Evolutionary conservation across 2,329 filamentous ascomycete species (phyloP).

Genomic region (Hirsutella rhossiliensis): DNA sequence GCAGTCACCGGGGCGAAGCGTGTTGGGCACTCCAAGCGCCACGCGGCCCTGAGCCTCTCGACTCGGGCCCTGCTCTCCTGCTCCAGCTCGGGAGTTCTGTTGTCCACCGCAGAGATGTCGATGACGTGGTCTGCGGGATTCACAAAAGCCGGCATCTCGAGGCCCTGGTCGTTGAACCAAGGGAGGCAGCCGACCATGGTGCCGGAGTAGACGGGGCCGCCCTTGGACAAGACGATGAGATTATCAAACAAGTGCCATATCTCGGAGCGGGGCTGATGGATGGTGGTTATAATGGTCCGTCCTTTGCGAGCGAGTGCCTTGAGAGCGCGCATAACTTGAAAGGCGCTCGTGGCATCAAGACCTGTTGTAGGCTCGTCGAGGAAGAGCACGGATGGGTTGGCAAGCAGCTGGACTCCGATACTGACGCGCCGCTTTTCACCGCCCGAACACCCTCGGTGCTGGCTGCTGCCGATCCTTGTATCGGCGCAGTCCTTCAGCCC

Average conservation of each 20-base stretch:
- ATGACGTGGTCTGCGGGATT: constrained; percentile 71
- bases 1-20: constrained; percentile 11
- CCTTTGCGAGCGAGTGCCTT: constrained; percentile 57
- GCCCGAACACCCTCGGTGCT: constrained; percentile 65
- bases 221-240: constrained; percentile 55
- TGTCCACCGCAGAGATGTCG: constrained; percentile 64
- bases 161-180: constrained; percentile 51
- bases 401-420: constrained; percentile 67
- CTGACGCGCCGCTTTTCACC: constrained; percentile 68
- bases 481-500: constrained; percentile 67
- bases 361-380: constrained; percentile 72
- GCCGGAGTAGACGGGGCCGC: constrained; percentile 58
- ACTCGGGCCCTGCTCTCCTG: constrained; percentile 46
- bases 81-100: constrained; percentile 55
- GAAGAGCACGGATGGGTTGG: constrained; percentile 67
- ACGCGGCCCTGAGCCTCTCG: constrained; percentile 45
- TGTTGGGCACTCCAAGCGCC: constrained; percentile 31
- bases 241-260: constrained; percentile 71
- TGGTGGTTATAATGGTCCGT: constrained; percentile 59
- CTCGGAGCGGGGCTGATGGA: constrained; percentile 68
- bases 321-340: constrained; percentile 58
- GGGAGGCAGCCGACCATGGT: constrained; percentile 41
- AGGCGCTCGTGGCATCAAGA: constrained; percentile 65
- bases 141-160: constrained; percentile 55
- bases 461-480: constrained; percentile 58